Base-by-base conservation (phyloP, 768 basidiomycete species). In the Amanita inopinata region DNA sequence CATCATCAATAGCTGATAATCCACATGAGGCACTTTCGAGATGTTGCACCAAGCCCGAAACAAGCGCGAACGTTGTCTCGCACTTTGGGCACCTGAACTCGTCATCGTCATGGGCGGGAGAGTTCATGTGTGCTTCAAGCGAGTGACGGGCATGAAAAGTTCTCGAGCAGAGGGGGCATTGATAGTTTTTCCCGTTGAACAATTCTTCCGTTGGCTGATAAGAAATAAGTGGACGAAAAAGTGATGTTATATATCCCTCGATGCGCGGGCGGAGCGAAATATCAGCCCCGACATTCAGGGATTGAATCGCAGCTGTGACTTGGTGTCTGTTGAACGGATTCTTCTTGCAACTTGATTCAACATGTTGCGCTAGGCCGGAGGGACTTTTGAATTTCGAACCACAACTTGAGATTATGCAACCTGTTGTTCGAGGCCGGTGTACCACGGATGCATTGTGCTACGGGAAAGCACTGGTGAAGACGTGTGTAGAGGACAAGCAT, bases 71-170 rank as follows among this genome's bases (percentile, higher is more conserved):
- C 47, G 57, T 48, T 25, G 17, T 49, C 38, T 53, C 53, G 50
- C 70, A 71, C 46, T 58, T 60, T 28, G 70, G 70, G 45, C 70
- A 73, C 42, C 51, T 58, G 56, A 69, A 71, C 51, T 67, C 59
- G 40, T 63, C 53, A 22, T 45, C 53, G 45, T 65, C 64, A 46
- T 70, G 69, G 10, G 53, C 54, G 2, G 63, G 56, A 34, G 66
- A 68, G 48, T 56, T 56, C 27, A 65, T 49, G 40, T 67, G 65
- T 9, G 45, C 20, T 47, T 69, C 63, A 14, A 71, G 60, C 3
- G 55, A 48, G 1, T 27, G 2, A 12, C 65, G 57, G 3, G 51
- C 46, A 8, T 39, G 27, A 53, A 65, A 70, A n/a, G 46, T 52
- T 23, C 50, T 53, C 30, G 55, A 48, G 46, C 70, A 72, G 17